Evolutionary conservation across 2,329 filamentous ascomycete species (phyloP).

Genomic region (Aspergillus transmontanensis): DNA sequence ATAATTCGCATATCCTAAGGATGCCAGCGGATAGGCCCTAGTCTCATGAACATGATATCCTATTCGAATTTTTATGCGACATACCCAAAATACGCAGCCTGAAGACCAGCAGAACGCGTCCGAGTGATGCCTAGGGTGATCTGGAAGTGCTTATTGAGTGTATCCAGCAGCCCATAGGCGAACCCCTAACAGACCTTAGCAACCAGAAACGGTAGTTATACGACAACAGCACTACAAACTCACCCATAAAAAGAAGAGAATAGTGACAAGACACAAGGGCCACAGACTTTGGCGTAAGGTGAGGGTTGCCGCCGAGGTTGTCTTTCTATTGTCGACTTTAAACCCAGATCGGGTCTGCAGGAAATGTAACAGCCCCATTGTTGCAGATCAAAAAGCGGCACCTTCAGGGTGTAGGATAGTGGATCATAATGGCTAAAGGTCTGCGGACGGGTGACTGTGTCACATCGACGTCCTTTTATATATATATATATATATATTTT

Average conservation of each 20-base stretch:
- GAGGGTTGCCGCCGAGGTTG: slow-evolving; percentile 45
- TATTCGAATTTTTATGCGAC: slow-evolving; percentile 15
- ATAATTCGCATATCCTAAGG: slow-evolving; percentile 57
- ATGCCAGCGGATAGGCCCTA: slow-evolving; percentile 57
- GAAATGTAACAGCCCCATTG: slow-evolving; percentile 33
- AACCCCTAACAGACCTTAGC: slow-evolving; percentile 39
- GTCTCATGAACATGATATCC: slow-evolving; percentile 2
- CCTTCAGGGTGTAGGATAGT: neutral
- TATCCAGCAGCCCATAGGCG: slow-evolving; percentile 53
- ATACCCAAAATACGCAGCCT: slow-evolving; percentile 66
- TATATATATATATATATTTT: no score
- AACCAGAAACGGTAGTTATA: neutral
- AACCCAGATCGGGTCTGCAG: slow-evolving; percentile 36
- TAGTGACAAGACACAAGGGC: slow-evolving; percentile 49
- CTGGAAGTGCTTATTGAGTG: slow-evolving; percentile 60
- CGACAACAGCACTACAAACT: slow-evolving; percentile 1
- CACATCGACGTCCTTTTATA: neutral
- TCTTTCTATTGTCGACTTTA: slow-evolving; percentile 36
- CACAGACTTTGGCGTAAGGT: slow-evolving; percentile 48
- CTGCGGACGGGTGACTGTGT: no score
- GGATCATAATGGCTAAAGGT: neutral
- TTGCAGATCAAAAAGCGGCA: neutral
- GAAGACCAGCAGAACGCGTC: slow-evolving; percentile 62
- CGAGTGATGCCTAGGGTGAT: slow-evolving; percentile 57
- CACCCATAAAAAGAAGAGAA: slow-evolving; percentile 58